phyloP scores from a whole-genome alignment of 306 rosid species.

The Inga leiocalycina region DNA sequence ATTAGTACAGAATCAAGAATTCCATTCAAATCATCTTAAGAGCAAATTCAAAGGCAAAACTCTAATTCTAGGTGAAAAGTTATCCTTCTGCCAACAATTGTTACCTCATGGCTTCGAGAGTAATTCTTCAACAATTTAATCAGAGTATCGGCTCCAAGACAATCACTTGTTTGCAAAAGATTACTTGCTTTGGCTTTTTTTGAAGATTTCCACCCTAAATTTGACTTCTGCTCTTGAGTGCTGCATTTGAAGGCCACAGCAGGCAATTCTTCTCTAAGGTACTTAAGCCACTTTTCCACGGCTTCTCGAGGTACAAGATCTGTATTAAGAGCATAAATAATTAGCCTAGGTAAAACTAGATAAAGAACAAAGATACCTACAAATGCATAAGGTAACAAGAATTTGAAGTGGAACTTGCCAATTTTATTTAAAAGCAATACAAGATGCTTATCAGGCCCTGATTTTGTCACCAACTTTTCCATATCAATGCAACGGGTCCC shows the following conservation, averaged over 20 bases:
- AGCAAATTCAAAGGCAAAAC: neutral
- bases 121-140: constrained; percentile 92
- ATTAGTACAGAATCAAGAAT: neutral
- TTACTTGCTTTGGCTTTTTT: constrained; percentile 69
- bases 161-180: constrained; percentile 79
- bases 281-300: constrained; percentile 93
- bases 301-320: constrained; percentile 98
- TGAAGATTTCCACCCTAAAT: constrained; percentile 89
- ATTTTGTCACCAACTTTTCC: constrained; percentile 86
- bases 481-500: constrained; percentile 88
- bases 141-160: constrained; percentile 96
- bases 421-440: constrained; percentile 93
- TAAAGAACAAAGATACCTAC: neutral
- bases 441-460: constrained; percentile 79
- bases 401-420: constrained; percentile 46
- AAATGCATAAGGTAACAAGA: neutral
- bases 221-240: constrained; percentile 93
- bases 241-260: constrained; percentile 97
- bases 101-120: constrained; percentile 94
- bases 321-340: constrained; percentile 36
- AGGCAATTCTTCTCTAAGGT: constrained; percentile 92
- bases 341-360: constrained; percentile 21
- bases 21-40: neutral
- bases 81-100: neutral
- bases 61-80: neutral